Evolutionary conservation across 345 rosid species (phyloP).

Genomic region (Syzygium oleosum): DNA sequence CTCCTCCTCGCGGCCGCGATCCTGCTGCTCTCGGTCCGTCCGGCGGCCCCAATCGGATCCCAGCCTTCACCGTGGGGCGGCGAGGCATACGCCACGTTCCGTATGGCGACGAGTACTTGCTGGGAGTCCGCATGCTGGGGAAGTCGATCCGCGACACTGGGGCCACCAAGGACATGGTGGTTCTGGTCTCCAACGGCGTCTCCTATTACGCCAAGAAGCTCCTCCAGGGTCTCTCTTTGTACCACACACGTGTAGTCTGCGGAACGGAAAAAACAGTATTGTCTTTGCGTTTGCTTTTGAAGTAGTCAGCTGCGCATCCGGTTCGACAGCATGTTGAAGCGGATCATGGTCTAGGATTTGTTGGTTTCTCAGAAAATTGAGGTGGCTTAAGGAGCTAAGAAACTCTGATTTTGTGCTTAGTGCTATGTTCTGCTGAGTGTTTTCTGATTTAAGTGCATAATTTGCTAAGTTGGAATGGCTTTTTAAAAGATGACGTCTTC

Average conservation of each 20-base stretch:
- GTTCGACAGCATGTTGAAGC: background rate
- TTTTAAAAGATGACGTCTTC: background rate
- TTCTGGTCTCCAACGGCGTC: conserved; percentile 93
- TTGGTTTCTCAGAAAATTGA: background rate
- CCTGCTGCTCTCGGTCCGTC: conserved; percentile 18
- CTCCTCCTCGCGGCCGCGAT: conserved; percentile 19
- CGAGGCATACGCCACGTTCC: conserved; percentile 74
- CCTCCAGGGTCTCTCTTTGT: conserved; percentile 29
- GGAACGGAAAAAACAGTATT: background rate
- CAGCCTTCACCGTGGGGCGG: conserved; percentile 15
- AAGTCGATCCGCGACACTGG: conserved; percentile 85
- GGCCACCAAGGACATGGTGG: too few species aligned
- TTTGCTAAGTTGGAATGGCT: background rate
- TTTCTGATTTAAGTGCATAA: background rate
- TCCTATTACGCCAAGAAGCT: conserved; percentile 64
- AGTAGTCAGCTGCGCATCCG: background rate
- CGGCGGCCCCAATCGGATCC: conserved; percentile 26
- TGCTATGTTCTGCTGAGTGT: background rate
- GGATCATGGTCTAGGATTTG: background rate
- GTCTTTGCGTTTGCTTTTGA: background rate
- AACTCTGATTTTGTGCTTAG: background rate
- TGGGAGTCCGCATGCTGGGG: conserved; percentile 94
- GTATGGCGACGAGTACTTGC: conserved; percentile 88
- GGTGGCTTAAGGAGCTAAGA: background rate
- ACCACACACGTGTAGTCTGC: background rate